These are phyloP conservation scores for Ceratobasidium sp. DNA, from an alignment of 1,284 basidiomycete genomes.

Conservation along the genomic window DNA sequence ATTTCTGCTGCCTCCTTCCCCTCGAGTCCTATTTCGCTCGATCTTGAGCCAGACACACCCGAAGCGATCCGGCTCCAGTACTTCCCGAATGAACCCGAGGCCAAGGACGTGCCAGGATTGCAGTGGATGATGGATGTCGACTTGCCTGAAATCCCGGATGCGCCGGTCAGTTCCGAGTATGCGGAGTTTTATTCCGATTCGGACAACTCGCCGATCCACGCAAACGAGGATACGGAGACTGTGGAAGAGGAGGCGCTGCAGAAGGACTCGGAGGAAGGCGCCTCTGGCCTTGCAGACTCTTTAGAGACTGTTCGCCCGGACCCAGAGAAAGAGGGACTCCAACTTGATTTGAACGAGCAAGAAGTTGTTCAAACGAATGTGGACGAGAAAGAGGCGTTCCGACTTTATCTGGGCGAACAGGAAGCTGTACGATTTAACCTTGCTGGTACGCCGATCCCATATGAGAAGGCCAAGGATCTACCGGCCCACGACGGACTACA, in stretches of 20 bases:
- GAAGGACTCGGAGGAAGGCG: slow-evolving; percentile 51
- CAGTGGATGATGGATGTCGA: slow-evolving; percentile 74
- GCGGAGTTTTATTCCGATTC: background rate
- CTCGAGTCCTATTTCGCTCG: slow-evolving; percentile 18
- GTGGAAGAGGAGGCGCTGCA: background rate
- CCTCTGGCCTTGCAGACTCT: background rate
- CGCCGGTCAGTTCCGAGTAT: slow-evolving; percentile 6
- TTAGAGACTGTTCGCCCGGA: background rate
- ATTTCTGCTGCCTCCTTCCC: background rate
- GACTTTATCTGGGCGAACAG: slow-evolving; percentile 4
- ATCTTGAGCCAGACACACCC: slow-evolving; percentile 71
- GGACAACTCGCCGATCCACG: background rate
- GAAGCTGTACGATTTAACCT: slow-evolving; percentile 77
- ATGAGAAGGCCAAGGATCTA: slow-evolving; percentile 57
- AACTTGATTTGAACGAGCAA: background rate
- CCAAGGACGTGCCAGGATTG: slow-evolving; percentile 76
- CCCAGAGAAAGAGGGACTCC: background rate
- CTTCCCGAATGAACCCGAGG: slow-evolving; percentile 77
- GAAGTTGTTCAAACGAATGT: background rate
- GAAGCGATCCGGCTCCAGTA: slow-evolving; percentile 87
- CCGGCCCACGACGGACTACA: slow-evolving; percentile 91
- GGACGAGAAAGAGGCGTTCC: slow-evolving; percentile 40
- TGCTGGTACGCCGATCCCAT: slow-evolving; percentile 75
- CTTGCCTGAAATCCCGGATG: slow-evolving; percentile 46
- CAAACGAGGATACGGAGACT: slow-evolving; percentile 14